Evolutionary conservation across 164 flowering plant genomes (phyloP).

Genomic region (Magnolia kwangsiensis): DNA sequence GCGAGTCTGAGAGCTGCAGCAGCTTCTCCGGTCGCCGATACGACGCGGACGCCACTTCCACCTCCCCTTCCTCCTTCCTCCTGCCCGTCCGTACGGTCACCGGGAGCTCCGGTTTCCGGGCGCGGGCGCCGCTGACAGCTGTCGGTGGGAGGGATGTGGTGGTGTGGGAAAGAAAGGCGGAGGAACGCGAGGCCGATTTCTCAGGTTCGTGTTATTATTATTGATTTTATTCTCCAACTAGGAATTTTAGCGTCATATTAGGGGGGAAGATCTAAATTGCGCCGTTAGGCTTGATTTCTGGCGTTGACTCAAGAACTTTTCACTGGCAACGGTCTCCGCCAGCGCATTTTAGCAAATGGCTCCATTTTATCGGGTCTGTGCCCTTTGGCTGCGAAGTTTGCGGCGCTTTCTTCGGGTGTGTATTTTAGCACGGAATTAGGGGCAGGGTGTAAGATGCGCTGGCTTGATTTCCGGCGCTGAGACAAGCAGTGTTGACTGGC

Average conservation of each 20-base stretch:
- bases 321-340: neutral
- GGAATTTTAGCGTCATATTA: neutral
- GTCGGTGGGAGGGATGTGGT: slow-evolving; percentile 39
- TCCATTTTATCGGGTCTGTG: neutral
- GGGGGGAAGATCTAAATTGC: neutral
- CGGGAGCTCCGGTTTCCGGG: slow-evolving; percentile 16
- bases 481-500: neutral
- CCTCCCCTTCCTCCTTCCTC: slow-evolving; percentile 33
- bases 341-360: neutral
- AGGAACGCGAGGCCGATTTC: slow-evolving; percentile 23
- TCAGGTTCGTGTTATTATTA: slow-evolving; percentile 26
- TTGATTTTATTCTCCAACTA: neutral
- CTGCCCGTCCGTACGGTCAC: neutral
- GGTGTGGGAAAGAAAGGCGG: slow-evolving; percentile 28
- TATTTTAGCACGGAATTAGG: neutral
- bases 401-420: neutral
- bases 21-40: slow-evolving; percentile 31
- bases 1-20: slow-evolving; percentile 62
- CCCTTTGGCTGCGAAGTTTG: neutral
- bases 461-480: neutral
- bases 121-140: slow-evolving; percentile 28
- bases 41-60: slow-evolving; percentile 28
- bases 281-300: neutral
- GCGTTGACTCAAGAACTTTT: neutral
- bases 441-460: neutral